A percentile compares a stretch with the other conserved stretches of the same genome.
Conservation (phyloP, 306 rosid genomes). For the Dalbergia cochinchinensis region DNA sequence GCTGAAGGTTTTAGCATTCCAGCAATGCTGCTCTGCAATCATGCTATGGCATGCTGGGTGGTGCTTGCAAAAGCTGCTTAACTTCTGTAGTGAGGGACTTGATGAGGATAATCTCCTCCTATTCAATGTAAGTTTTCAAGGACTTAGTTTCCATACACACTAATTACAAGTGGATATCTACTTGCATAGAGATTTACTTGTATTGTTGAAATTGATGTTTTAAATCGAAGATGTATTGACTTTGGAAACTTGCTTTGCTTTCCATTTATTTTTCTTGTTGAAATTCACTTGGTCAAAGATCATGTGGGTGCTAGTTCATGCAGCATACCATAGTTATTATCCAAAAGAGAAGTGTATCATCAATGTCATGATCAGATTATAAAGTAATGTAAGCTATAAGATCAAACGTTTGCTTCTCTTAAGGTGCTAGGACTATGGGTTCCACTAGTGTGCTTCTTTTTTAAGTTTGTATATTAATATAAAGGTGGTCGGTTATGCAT, state of each 20-base stretch:
- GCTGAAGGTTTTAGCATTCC: slow-evolving; percentile 73
- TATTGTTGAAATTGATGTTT: background rate
- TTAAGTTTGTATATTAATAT: background rate
- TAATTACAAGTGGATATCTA: background rate
- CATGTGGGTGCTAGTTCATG: slow-evolving; percentile 5
- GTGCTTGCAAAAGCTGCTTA: slow-evolving; percentile 76
- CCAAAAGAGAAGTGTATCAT: background rate
- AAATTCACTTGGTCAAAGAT: no score
- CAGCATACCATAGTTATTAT: background rate
- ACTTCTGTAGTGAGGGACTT: slow-evolving; percentile 53
- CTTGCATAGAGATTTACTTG: no score
- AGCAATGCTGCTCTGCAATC: slow-evolving; percentile 63
- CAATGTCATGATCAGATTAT: background rate
- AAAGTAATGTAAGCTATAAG: slow-evolving; percentile 11
- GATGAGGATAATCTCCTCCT: slow-evolving; percentile 55
- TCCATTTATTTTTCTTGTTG: no score
- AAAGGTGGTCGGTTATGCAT: slow-evolving; percentile 15
- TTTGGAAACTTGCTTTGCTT: no score
- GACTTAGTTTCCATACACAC: slow-evolving; percentile 38
- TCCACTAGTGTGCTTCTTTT: background rate
- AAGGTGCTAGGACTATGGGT: background rate
- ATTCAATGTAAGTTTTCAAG: slow-evolving; percentile 65
- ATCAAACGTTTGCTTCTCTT: slow-evolving; percentile 21
- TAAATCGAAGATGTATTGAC: background rate
- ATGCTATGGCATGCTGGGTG: slow-evolving; percentile 82